Percentiles rank a stretch among this genome's conserved stretches.
Conservation (phyloP, 2,329 filamentous ascomycete genomes). For the Albophoma yamanashiensis region DNA sequence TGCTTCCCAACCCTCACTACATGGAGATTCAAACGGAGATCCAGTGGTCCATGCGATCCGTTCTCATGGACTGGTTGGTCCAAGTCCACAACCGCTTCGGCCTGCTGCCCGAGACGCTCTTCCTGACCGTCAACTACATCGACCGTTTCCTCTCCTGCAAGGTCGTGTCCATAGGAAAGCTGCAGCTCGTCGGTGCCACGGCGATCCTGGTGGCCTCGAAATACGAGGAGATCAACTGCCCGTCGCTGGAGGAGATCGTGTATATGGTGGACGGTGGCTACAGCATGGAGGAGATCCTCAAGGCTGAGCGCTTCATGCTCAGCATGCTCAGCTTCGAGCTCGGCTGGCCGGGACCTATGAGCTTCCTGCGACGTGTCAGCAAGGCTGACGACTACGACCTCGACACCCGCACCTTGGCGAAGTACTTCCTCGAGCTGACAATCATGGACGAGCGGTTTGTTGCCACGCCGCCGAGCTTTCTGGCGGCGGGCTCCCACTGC, state of each 20-base stretch:
- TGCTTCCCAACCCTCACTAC: constrained; percentile 85
- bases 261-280: constrained; percentile 98
- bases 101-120: constrained; percentile 87
- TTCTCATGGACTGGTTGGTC: constrained; percentile 96
- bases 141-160: constrained; percentile 94
- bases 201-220: constrained; percentile 94
- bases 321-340: constrained; percentile 93
- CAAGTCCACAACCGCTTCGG: constrained; percentile 91
- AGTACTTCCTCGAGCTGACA: constrained; percentile 94
- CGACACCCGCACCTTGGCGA: constrained; percentile 88
- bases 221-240: constrained; percentile 98
- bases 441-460: constrained; percentile 98
- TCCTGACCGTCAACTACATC: constrained; percentile 91
- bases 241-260: constrained; percentile 87
- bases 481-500: constrained; percentile 87
- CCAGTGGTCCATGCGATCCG: constrained; percentile 96
- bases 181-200: constrained; percentile 92
- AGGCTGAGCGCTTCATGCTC: constrained; percentile 97
- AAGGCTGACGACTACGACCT: constrained; percentile 97
- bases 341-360: constrained; percentile 98
- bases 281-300: constrained; percentile 81
- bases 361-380: constrained; percentile 91
- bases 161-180: constrained; percentile 86
- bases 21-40: constrained; percentile 98
- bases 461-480: constrained; percentile 77